phyloP scores from a whole-genome alignment of 495 filamentous ascomycete genomes.

The Durotheca rogersii region DNA sequence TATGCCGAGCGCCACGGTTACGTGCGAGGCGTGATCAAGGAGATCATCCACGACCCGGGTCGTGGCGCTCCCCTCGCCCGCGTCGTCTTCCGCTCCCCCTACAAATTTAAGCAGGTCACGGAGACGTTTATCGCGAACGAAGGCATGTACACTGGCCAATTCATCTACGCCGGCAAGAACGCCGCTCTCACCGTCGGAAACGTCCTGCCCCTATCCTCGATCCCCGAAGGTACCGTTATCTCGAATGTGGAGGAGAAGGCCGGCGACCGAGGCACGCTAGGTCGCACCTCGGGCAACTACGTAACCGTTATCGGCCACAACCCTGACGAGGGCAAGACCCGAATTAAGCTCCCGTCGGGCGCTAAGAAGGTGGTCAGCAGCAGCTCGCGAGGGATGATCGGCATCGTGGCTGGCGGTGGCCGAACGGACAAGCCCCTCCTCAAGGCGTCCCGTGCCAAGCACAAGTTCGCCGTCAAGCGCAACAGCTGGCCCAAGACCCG shows the following conservation, averaged over 20 bases:
- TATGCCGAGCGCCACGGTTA: conserved; percentile 96
- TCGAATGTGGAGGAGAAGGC: conserved; percentile 99
- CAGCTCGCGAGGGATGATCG: conserved; percentile 94
- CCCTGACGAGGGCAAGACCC: conserved; percentile 97
- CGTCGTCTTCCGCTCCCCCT: conserved; percentile 91
- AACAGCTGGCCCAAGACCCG: conserved; percentile 99
- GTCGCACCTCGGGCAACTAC: conserved; percentile 98
- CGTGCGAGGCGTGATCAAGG: conserved; percentile 93
- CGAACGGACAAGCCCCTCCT: conserved; percentile 98
- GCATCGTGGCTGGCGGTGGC: conserved; percentile 98
- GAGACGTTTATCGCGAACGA: conserved; percentile 99
- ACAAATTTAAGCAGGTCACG: conserved; percentile 84
- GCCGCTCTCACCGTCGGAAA: conserved; percentile 94
- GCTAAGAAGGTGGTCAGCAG: conserved; percentile 98
- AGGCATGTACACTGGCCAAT: conserved; percentile 99
- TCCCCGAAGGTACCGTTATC: conserved; percentile 98
- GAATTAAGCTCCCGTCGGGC: conserved; percentile 97
- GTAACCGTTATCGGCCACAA: conserved; percentile 98
- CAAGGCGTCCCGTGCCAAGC: conserved; percentile 98
- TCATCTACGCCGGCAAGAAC: conserved; percentile 99
- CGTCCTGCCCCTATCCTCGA: conserved; percentile 85
- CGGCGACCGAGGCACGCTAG: conserved; percentile 93
- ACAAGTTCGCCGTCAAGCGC: conserved; percentile 99
- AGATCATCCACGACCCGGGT: conserved; percentile 98
- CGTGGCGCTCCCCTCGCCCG: conserved; percentile 96